Base-by-base conservation (phyloP, 2,329 filamentous ascomycete species). In the Aspergillus pseudonomiae region DNA sequence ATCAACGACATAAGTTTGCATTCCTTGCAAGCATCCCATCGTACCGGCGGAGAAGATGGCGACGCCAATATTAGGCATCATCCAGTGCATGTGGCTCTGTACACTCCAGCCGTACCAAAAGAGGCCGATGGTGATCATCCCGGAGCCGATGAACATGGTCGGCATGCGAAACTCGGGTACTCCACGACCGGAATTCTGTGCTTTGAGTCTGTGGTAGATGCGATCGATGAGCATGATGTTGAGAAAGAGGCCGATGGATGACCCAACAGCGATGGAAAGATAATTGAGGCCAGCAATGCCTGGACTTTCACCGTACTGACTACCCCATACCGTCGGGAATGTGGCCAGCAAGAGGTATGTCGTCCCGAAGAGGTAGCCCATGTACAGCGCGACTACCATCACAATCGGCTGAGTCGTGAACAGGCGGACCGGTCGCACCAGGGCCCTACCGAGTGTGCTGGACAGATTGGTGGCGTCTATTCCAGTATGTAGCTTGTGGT, bases 141-240 rank as follows among this genome's bases (percentile, higher is more conserved):
- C 46, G 0, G 82, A 82, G 0, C 83, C 85, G 0, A 83, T 76
- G 9, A 87, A 68, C 73, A 87, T 83, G 4, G 88, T 75, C 0
- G 88, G 87, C 0, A 89, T 78, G n/a, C 89, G 85, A 67, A 84
- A 87, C 67, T 91, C 89, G 0, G 89, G 88, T 6, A 60, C 65
- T 11, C 75, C 77, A 9, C 68, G 74, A 58, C 78, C 77, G 70
- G 84, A 83, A n/a, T 62, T 65, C 3, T 32, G 69, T 9, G 68
- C 70, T 67, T 82, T 84, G 4, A 85, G 74, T 2, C 65, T 71
- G 12, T 76, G 73, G 67, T 85, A 86, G 58, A 85, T 77, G 9
- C 72, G 70, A 65, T 85, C 84, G 68, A 82, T 84, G 10, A 84
- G 57, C 0, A 77, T 80, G 4, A 81, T 79, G 41, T 75, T 78